These are phyloP conservation scores for Arabidopsis thaliana DNA, from an alignment of 345 rosid genomes.

Conservation along the genomic window TAIR10.1 NC_003075.7:10458001-10458500, in stretches of 20 bases:
- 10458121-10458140: not conserved
- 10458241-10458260: constrained; percentile 9
- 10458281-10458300: constrained; percentile 27
- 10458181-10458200: constrained; percentile 5
- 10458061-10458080: not conserved
- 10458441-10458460: constrained; percentile 64
- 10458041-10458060: constrained; percentile 9
- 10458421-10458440: constrained; percentile 95
- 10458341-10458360: constrained; percentile 51
- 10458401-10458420: constrained; percentile 78
- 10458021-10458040: constrained; percentile 36
- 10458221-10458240: constrained; percentile 1
- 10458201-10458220: not conserved
- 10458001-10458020: constrained; percentile 43
- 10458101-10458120: not conserved
- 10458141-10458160: not conserved
- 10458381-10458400: constrained; percentile 85
- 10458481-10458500: constrained; percentile 77
- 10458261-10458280: not conserved
- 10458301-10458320: constrained; percentile 66
- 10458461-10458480: constrained; percentile 71
- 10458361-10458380: constrained; percentile 82
- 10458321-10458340: constrained; percentile 60
- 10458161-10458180: not conserved
- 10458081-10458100: not conserved